Evolutionary conservation across 1,139 yeast genomes (phyloP), one percentile per base, ranked within the genome.

Genomic region (Zhuliangozyma blackwelliae): DNA sequence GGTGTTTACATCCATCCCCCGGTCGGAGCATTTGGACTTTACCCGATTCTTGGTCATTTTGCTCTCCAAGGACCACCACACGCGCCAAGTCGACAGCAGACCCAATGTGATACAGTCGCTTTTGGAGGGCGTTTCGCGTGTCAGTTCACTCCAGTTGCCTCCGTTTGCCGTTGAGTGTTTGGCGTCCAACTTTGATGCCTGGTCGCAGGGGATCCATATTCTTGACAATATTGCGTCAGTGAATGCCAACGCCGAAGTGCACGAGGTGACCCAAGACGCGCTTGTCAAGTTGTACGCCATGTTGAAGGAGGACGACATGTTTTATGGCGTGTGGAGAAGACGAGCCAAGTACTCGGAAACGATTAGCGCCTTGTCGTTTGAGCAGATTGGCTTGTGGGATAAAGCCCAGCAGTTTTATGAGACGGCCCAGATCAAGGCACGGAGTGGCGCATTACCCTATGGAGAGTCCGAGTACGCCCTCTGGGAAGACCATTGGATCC

Each of bases 401-500:
- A 83, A 87, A 41, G 97, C 98, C 0, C 85, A 88, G 57, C 96
- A 89, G 52, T 65, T 90, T 48, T 94, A 94, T 50, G 99, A 94
- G 61, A 79, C 89, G n/a, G 98, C 98, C 1, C 98, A 94, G 62
- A 85, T 94, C 41, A 90, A 92, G 51, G 98, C 98, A 0, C 71
- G 98, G 41, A 84, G 95, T 53, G 98, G 98, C 2, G 95, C 87
- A 3, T 67, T 92, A 35, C 98, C 98, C 0, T 94, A 88, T 56
- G 88, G 96, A 21, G 97, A 94, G 54, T 79, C 96, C 1, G 99
- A 94, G 53, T 94, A 94, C 53, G 82, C 95, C 0, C 68, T 94
- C 32, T 94, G 99, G 99, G 99, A 94, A 63, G 98, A 94, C 55
- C 95, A 92, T 51, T 94, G 98, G 99, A 88, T 94, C 39, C 65